phyloP scores from a whole-genome alignment of 2,329 filamentous ascomycete genomes.

The Hymenoscyphus fraxineus region DNA sequence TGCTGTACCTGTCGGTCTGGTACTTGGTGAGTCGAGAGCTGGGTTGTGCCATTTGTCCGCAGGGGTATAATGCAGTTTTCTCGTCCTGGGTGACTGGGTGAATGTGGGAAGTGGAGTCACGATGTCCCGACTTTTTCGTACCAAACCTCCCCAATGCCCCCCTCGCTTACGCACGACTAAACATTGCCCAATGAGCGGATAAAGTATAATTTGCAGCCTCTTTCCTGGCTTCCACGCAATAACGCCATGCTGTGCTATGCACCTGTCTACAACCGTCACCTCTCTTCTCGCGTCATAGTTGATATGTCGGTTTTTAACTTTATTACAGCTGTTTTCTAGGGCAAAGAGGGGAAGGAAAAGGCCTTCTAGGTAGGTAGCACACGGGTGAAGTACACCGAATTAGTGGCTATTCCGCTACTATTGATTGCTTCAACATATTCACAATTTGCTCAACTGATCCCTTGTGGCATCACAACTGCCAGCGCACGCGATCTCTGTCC shows the following conservation, averaged over 20 bases:
- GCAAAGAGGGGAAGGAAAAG: neutral
- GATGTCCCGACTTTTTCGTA: neutral
- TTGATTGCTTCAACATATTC: neutral
- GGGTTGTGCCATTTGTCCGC: constrained; percentile 4
- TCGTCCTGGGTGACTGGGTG: neutral
- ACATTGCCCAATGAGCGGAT: neutral
- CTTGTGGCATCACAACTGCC: neutral
- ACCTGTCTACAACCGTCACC: neutral
- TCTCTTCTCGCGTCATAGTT: constrained; percentile 1
- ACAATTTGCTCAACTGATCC: neutral
- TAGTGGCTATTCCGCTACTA: neutral
- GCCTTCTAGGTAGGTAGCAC: neutral
- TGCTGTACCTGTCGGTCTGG: neutral
- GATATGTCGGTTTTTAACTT: neutral
- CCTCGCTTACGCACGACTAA: neutral
- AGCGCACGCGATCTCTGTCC: neutral
- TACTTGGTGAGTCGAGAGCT: neutral
- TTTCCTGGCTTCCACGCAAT: neutral
- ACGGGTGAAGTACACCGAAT: neutral
- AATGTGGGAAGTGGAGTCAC: constrained; percentile 2
- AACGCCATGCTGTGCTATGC: neutral
- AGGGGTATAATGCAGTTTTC: neutral
- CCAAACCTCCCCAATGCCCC: no score
- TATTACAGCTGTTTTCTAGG: neutral
- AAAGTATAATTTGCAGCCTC: neutral